Base-by-base conservation (phyloP, 768 basidiomycete species). In the Kwoniella mangroviensis region DNA sequence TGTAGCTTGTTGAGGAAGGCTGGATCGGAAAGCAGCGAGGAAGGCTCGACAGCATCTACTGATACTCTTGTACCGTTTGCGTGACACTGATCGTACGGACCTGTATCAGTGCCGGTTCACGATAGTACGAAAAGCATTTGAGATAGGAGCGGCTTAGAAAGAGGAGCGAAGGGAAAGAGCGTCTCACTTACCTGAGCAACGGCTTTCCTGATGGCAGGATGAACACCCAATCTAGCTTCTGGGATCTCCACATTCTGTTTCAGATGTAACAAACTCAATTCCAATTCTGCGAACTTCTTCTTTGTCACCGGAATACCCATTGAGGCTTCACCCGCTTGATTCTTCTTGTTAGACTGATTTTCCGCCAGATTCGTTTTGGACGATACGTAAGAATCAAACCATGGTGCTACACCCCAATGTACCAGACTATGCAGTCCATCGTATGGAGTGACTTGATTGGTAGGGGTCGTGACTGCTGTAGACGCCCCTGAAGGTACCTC, bases 231-330 rank as follows among this genome's bases (percentile, higher is more conserved):
- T 75, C 94, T 91, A 4, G 94, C 96, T 83, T 98, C 94, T 0
- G 97, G 97, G 63, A 98, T 98, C 85, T 99, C 97, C 72, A 98
- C 96, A 76, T 99, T 99, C 83, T 98, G 97, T 79, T 98, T 96
- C 5, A 98, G 87, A 81, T 99, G 97, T 1, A 98, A 85, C 17
- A 98, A 85, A 2, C 93, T 94, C 11, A 98, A 85, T 83, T 99
- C 96, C 65, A 98, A 89, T 77, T 99, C 97, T 9, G 97, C 96
- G 79, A 98, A 98, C 84, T 98, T 98, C 86, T 95, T 95, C 88
- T 98, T 98, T 56, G 96, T 94, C 87, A 97, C 93, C 3, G 97
- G 97, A 68, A 99, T 98, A 60, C 90, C 90, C 69, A 71, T 71
- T 53, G 68, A 70, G 7, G 75, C 70, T 56, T 75, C 74, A 34